These are phyloP conservation scores for Pistacia atlantica DNA, from an alignment of 345 rosid species.

Conservation along the genomic window DNA sequence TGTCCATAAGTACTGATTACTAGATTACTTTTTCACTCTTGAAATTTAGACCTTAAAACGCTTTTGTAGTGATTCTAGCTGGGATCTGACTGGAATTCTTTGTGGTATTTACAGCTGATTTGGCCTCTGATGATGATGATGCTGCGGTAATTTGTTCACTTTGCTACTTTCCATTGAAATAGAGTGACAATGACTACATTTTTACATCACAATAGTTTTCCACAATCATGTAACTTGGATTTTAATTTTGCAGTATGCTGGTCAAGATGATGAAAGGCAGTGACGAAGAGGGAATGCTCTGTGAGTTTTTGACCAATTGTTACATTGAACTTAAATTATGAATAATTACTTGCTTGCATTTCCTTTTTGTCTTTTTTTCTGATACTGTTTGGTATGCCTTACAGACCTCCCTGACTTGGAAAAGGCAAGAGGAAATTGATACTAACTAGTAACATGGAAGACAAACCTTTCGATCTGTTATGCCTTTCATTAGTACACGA, in stretches of 20 bases:
- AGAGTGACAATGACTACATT: neutral
- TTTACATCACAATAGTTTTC: neutral
- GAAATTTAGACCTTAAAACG: neutral
- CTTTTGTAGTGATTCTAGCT: neutral
- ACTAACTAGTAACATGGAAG: constrained; percentile 7
- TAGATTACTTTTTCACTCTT: neutral
- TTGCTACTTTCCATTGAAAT: neutral
- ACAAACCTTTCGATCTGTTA: neutral
- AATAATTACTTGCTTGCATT: neutral
- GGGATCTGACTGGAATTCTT: constrained; percentile 21
- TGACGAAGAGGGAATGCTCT: constrained; percentile 92
- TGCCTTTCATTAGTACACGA: neutral
- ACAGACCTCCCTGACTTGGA: constrained; percentile 98
- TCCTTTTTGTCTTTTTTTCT: neutral
- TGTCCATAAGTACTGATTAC: neutral
- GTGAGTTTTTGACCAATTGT: constrained; percentile 55
- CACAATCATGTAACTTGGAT: constrained; percentile 6
- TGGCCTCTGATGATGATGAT: constrained; percentile 58
- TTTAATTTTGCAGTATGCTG: constrained; percentile 51
- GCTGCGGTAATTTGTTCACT: constrained; percentile 44
- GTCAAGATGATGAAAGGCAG: constrained; percentile 68
- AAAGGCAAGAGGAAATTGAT: constrained; percentile 66
- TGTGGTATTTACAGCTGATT: constrained; percentile 59
- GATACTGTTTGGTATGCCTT: constrained; percentile 3
- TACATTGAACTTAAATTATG: neutral